Conservation (phyloP, 169 alveolate genomes). For the Plasmodium blacklocki region DNA sequence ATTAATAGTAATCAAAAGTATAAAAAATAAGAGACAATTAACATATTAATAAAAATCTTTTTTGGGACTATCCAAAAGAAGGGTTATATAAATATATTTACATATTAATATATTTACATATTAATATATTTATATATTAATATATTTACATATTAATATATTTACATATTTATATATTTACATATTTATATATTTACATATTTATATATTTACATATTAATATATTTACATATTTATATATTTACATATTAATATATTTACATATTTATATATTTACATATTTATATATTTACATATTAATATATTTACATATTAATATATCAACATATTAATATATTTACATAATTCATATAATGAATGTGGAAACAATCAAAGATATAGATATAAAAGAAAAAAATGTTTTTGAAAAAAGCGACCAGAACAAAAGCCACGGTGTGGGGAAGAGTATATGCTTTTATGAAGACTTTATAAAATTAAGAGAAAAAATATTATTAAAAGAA, state of each 20-base stretch:
- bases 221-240: not conserved
- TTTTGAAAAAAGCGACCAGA: not conserved
- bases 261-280: not conserved
- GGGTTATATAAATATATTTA: not conserved
- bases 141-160: not conserved
- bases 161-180: not conserved
- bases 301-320: not conserved
- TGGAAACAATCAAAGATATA: not conserved
- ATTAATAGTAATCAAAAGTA: no score
- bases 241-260: not conserved
- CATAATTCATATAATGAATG: not conserved
- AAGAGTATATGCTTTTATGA: not conserved
- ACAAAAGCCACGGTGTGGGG: not conserved
- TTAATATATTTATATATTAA: not conserved
- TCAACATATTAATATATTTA: not conserved
- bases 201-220: not conserved
- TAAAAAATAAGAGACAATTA: no score
- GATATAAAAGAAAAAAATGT: not conserved
- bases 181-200: not conserved
- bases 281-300: not conserved
- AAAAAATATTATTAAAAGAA: slow-evolving; percentile 38
- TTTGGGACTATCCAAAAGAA: no score
- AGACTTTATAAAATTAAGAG: slow-evolving; percentile 43
- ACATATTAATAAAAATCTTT: no score
- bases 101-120: not conserved